A percentile compares a stretch with the other conserved stretches of the same genome.
Evolutionary conservation across 441 rosid species (phyloP).

Genomic region (Euphorbia celastroides): DNA sequence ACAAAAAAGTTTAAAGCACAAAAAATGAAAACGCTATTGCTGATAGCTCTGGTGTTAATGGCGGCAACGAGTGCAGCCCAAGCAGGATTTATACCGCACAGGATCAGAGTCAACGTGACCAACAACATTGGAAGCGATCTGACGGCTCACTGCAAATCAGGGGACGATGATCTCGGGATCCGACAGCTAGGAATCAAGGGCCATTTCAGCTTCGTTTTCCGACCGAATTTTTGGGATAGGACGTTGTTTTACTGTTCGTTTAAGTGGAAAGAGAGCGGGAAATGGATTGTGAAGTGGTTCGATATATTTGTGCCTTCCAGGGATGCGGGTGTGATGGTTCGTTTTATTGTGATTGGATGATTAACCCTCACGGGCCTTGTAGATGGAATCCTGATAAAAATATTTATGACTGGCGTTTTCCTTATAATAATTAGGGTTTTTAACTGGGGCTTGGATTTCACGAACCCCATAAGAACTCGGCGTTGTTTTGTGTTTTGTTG

Average conservation of each 20-base stretch:
- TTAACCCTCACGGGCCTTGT: neutral
- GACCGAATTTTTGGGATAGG: neutral
- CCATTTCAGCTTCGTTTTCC: neutral
- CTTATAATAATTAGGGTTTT: neutral
- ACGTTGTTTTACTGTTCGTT: constrained; percentile 16
- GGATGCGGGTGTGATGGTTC: neutral
- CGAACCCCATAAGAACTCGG: no score
- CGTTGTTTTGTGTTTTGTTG: no score
- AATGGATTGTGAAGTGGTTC: no score
- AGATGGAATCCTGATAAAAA: neutral
- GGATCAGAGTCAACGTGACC: neutral
- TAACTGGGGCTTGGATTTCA: no score
- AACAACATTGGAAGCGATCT: neutral
- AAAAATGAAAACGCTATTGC: neutral
- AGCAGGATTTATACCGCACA: neutral
- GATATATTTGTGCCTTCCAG: neutral
- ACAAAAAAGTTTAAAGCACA: no score
- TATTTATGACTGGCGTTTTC: neutral
- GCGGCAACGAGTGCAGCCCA: neutral
- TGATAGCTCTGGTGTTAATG: neutral
- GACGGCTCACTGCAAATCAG: constrained; percentile 1
- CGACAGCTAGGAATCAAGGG: neutral
- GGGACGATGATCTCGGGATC: neutral
- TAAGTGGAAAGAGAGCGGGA: constrained; percentile 5
- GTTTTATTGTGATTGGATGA: neutral